phyloP scores from a whole-genome alignment of 164 flowering plant genomes.

The Macadamia integrifolia region DNA sequence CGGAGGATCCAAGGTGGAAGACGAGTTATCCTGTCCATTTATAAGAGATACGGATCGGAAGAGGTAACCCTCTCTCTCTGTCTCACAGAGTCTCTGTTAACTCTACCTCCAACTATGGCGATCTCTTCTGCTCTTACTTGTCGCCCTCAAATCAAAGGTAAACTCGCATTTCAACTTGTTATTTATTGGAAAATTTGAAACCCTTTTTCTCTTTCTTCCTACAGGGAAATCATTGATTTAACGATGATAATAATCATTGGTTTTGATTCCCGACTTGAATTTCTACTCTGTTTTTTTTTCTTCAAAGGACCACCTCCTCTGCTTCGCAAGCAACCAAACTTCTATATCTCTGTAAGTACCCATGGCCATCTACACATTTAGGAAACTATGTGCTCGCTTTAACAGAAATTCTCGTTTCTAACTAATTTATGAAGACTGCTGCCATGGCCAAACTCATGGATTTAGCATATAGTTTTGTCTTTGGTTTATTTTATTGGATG shows the following conservation, averaged over 20 bases:
- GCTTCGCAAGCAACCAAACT: slow-evolving; percentile 9
- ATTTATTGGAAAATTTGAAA: neutral
- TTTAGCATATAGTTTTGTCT: too few species aligned
- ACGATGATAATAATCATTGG: too few species aligned
- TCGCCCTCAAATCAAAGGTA: slow-evolving; percentile 12
- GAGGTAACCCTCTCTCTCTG: too few species aligned
- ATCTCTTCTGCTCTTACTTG: slow-evolving; percentile 3
- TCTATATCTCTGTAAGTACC: slow-evolving; percentile 15
- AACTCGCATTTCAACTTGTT: neutral
- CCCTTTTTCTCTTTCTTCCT: neutral
- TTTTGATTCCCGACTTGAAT: slow-evolving; percentile 1
- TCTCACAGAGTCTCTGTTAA: too few species aligned
- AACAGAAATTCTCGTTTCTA: neutral
- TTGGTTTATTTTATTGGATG: neutral
- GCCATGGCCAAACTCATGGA: too few species aligned
- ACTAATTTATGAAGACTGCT: too few species aligned
- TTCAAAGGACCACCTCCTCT: slow-evolving; percentile 10
- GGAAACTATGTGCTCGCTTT: neutral
- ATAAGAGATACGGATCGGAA: too few species aligned
- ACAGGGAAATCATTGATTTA: neutral
- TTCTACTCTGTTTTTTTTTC: neutral
- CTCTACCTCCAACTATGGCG: neutral
- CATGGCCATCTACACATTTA: neutral
- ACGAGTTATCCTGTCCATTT: too few species aligned
- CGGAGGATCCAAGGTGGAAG: too few species aligned